These are phyloP conservation scores for Corymbia citriodora DNA, from an alignment of 441 rosid species.

Conservation along the genomic window DNA sequence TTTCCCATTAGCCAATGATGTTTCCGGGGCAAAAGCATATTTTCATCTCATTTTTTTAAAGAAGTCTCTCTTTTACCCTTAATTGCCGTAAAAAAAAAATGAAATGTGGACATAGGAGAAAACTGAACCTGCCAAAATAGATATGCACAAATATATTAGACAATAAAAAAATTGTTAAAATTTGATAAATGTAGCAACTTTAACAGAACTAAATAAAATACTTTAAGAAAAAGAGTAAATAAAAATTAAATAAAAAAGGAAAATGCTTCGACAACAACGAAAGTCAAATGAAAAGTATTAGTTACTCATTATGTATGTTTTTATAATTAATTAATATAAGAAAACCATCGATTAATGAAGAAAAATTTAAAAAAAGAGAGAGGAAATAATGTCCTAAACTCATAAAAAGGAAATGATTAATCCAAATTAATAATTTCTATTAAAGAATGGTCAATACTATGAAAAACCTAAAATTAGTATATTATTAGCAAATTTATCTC, in stretches of 20 bases:
- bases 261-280: not conserved
- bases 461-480: too few relatives aligned
- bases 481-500: too few relatives aligned
- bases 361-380: too few relatives aligned
- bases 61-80: not conserved
- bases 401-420: not conserved
- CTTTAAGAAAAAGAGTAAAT: not conserved
- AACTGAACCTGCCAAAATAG: not conserved
- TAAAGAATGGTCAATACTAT: not conserved
- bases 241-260: too few relatives aligned
- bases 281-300: too few relatives aligned
- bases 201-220: not conserved
- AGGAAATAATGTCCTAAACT: not conserved
- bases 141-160: too few relatives aligned
- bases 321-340: too few relatives aligned
- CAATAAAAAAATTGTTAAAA: too few relatives aligned
- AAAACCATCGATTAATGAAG: too few relatives aligned
- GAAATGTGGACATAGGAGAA: not conserved
- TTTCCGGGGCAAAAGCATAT: not conserved
- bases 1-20: not conserved
- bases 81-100: not conserved
- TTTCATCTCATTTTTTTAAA: not conserved
- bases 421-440: not conserved
- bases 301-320: not conserved
- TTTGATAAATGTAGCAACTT: not conserved